Evolutionary conservation across 768 basidiomycete genomes (phyloP).

Genomic region (Boletus reticulatus): DNA sequence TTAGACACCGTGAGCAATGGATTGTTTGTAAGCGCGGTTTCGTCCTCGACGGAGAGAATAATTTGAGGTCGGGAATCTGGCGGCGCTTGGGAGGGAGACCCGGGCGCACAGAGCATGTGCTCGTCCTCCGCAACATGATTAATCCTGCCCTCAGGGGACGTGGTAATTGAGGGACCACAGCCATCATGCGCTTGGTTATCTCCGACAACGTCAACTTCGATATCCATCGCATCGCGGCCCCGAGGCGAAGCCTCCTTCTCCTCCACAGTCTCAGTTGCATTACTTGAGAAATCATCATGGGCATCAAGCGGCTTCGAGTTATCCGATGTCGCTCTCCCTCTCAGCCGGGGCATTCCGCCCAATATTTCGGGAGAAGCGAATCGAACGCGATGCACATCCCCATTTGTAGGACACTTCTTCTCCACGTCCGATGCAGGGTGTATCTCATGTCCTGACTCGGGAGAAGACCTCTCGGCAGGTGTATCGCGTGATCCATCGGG

Average conservation of each 20-base stretch:
- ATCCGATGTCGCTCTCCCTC: background rate
- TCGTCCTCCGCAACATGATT: background rate
- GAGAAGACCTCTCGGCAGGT: constrained; percentile 20
- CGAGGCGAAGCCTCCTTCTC: background rate
- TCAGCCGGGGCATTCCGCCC: constrained; percentile 11
- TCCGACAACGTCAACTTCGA: constrained; percentile 13
- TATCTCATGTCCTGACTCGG: constrained; percentile 6
- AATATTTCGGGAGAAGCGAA: constrained; percentile 33
- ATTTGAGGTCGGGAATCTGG: background rate
- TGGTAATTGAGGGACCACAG: background rate
- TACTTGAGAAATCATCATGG: background rate
- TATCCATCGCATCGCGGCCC: constrained; percentile 22
- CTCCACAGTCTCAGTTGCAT: background rate
- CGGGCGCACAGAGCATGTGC: background rate
- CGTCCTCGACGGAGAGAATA: background rate
- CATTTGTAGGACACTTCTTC: constrained; percentile 8
- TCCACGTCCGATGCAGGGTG: constrained; percentile 5
- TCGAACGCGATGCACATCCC: constrained; percentile 24
- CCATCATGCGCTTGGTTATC: background rate
- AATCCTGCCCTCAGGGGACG: background rate
- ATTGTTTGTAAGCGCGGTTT: background rate
- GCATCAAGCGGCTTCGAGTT: background rate
- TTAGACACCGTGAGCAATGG: background rate
- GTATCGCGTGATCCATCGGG: constrained; percentile 22
- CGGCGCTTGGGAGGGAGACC: constrained; percentile 3